phyloP scores from a whole-genome alignment of 305 asterid species.

The Rubia balearica region DNA sequence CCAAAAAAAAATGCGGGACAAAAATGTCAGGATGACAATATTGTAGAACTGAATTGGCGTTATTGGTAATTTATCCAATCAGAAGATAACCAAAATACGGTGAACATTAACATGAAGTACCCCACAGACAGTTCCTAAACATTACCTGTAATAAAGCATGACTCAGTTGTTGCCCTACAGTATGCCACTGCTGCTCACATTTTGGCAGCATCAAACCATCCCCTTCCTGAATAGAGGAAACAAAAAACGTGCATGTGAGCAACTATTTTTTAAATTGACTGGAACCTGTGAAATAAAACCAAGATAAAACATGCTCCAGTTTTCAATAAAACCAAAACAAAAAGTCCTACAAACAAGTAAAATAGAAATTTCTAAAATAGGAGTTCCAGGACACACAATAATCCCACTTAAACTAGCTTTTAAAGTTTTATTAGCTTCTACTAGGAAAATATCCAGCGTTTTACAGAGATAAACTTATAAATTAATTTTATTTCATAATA shows the following conservation, averaged over 20 bases:
- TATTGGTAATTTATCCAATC: background rate
- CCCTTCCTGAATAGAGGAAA: constrained; percentile 61
- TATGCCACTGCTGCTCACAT: constrained; percentile 82
- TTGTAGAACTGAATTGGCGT: background rate
- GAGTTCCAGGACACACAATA: no score
- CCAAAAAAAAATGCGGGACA: background rate
- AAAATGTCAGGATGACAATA: background rate
- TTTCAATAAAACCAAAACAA: no score
- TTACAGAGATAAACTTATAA: no score
- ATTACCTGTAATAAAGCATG: constrained; percentile 92
- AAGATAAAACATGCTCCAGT: no score
- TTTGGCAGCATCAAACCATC: constrained; percentile 92
- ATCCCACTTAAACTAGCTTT: no score
- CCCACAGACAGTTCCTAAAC: background rate
- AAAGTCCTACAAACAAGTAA: no score
- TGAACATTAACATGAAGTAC: background rate
- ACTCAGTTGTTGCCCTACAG: constrained; percentile 94
- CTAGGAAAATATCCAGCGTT: no score
- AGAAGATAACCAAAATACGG: background rate
- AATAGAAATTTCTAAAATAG: no score
- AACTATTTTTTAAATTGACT: background rate
- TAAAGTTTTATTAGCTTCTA: no score
- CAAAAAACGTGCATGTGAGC: background rate
- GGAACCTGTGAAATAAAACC: background rate
- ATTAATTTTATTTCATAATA: no score